Conservation (phyloP, 2,329 filamentous ascomycete species). For the Nemania sp. region DNA sequence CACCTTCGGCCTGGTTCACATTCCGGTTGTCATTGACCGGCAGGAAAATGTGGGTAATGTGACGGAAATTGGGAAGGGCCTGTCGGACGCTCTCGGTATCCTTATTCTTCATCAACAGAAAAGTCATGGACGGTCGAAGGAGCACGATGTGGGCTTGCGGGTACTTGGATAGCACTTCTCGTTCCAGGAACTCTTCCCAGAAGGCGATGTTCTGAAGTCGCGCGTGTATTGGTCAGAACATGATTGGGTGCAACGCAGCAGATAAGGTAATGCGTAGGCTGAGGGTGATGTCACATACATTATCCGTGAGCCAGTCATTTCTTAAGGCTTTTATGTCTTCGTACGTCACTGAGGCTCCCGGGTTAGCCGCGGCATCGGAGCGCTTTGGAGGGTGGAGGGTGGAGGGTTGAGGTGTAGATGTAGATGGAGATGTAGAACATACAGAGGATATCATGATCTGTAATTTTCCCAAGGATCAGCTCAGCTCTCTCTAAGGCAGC, state of each 20-base stretch:
- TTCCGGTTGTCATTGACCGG: constrained; percentile 90
- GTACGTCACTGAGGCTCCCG: constrained; percentile 68
- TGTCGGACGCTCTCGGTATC: constrained; percentile 60
- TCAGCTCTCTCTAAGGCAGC: not conserved
- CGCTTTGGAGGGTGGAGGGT: not conserved
- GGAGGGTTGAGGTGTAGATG: no score
- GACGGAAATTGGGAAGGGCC: constrained; percentile 79
- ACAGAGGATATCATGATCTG: constrained; percentile 46
- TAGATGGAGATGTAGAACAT: constrained; percentile 30
- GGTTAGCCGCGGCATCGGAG: constrained; percentile 24
- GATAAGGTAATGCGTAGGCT: not conserved
- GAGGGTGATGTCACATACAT: constrained; percentile 60
- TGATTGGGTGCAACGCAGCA: not conserved
- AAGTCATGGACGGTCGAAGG: constrained; percentile 89
- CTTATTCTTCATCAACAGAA: constrained; percentile 79
- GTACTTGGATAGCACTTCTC: constrained; percentile 79
- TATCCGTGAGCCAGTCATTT: constrained; percentile 96
- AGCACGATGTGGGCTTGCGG: constrained; percentile 86
- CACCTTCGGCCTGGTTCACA: constrained; percentile 78
- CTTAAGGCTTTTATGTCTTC: constrained; percentile 89
- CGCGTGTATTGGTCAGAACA: constrained; percentile 32
- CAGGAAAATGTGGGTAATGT: constrained; percentile 90
- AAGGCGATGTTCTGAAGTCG: constrained; percentile 82
- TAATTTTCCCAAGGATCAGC: constrained; percentile 30
- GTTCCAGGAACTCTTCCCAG: constrained; percentile 97